A percentile compares a stretch with the other conserved stretches of the same genome.
phyloP scores from a whole-genome alignment of 2,329 filamentous ascomycete genomes.

The Juglanconis oblonga region DNA sequence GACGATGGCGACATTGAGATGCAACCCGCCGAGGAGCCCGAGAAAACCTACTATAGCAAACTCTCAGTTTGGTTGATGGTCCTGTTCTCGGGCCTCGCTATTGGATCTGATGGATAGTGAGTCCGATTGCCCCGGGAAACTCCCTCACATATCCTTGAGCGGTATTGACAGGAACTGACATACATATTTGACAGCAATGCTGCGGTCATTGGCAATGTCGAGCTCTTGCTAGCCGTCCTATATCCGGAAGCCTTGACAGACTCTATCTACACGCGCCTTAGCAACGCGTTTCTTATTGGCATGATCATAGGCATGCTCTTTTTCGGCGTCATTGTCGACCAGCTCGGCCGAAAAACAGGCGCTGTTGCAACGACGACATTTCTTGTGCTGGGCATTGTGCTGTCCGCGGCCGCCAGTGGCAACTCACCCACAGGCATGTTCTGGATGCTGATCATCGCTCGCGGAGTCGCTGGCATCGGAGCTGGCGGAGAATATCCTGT shows the following conservation, averaged over 20 bases:
- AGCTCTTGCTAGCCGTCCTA: constrained; percentile 37
- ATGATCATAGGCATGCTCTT: constrained; percentile 55
- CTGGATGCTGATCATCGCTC: constrained; percentile 47
- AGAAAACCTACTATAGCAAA: constrained; percentile 32
- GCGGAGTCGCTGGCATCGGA: constrained; percentile 40
- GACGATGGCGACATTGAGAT: constrained; percentile 8
- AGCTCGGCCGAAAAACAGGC: constrained; percentile 18
- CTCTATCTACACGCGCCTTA: constrained; percentile 47
- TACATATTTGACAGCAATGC: constrained; percentile 31
- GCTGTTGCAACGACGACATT: constrained; percentile 26
- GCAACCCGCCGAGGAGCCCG: constrained; percentile 1
- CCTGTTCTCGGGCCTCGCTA: constrained; percentile 42
- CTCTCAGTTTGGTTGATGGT: constrained; percentile 41
- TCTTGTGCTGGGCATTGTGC: constrained; percentile 42
- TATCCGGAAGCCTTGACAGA: constrained; percentile 41
- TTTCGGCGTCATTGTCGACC: constrained; percentile 47
- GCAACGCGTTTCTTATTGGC: constrained; percentile 54
- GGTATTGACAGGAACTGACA: background rate
- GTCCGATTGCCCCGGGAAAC: background rate
- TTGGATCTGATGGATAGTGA: constrained; percentile 43
- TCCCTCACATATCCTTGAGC: too few relatives aligned
- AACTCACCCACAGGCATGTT: constrained; percentile 37
- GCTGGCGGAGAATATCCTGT: constrained; percentile 46
- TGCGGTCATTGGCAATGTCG: constrained; percentile 42
- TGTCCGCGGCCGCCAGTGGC: constrained; percentile 45